Percentiles rank a stretch among this genome's conserved stretches.
Conservation (phyloP, 371 early-diverging fungal species). For the Thermomucor indicae-seudaticae region DNA sequence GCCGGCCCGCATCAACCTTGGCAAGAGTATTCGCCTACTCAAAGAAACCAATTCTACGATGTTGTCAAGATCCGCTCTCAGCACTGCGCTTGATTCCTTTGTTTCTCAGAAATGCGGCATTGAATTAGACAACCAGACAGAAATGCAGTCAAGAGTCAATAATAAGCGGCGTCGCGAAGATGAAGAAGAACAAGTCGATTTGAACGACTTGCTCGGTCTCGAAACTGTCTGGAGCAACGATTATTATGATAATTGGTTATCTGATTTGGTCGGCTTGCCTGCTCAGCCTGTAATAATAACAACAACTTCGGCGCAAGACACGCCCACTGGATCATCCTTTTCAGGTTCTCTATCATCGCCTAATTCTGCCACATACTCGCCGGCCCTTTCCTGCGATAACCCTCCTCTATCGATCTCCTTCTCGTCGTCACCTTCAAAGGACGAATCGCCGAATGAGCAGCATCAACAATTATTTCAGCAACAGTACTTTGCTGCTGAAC, state of each 20-base stretch:
- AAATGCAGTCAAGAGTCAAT: neutral
- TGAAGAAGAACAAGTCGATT: neutral
- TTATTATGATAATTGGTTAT: no score
- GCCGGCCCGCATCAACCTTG: neutral
- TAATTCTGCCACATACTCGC: neutral
- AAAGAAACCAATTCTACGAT: neutral
- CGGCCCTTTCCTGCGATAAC: neutral
- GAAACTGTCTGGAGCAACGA: neutral
- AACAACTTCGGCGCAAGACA: neutral
- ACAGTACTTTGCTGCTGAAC: no score
- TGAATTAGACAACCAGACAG: neutral
- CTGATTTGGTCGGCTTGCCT: neutral
- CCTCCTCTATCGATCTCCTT: no score
- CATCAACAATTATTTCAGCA: no score
- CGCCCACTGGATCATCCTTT: neutral
- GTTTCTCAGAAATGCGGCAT: neutral
- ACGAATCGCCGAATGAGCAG: no score
- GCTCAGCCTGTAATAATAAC: neutral
- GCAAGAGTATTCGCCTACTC: neutral
- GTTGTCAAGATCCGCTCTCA: neutral
- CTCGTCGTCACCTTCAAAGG: no score
- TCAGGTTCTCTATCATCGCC: neutral
- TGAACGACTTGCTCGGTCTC: neutral
- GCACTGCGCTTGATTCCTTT: neutral
- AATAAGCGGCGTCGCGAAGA: neutral